These are phyloP conservation scores for Entomortierella beljakovae DNA, from an alignment of 192 early-diverging fungal species.

Conservation along the genomic window DNA sequence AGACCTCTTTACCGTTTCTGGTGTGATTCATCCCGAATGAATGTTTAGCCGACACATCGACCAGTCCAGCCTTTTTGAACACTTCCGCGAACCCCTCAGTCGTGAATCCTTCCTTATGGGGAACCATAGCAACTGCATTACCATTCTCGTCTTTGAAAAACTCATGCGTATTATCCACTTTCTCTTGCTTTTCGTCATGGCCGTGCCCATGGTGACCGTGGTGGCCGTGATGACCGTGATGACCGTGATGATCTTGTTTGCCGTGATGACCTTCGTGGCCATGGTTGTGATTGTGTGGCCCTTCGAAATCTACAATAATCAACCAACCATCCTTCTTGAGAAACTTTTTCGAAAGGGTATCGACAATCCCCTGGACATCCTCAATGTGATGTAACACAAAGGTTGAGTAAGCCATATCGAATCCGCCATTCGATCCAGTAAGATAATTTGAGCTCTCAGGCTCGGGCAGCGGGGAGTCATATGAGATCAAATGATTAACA, in stretches of 20 bases:
- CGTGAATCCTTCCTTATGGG: slow-evolving; percentile 29
- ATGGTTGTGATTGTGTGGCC: slow-evolving; percentile 1
- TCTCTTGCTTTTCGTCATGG: not conserved
- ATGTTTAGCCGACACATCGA: slow-evolving; percentile 16
- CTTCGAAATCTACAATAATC: slow-evolving; percentile 24
- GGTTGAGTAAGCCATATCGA: slow-evolving; percentile 35
- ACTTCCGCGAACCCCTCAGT: slow-evolving; percentile 1
- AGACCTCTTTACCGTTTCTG: not conserved
- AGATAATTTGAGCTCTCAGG: slow-evolving; percentile 19
- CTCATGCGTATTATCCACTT: not conserved
- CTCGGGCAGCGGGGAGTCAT: slow-evolving; percentile 17
- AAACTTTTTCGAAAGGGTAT: slow-evolving; percentile 14
- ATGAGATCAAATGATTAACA: slow-evolving; percentile 27
- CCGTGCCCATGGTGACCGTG: slow-evolving; percentile 19
- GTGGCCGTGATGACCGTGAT: not conserved
- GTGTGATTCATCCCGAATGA: slow-evolving; percentile 6
- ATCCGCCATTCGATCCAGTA: slow-evolving; percentile 5
- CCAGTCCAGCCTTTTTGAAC: slow-evolving; percentile 24
- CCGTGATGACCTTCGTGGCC: slow-evolving; percentile 10
- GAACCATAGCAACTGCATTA: slow-evolving; percentile 8
- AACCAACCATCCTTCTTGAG: slow-evolving; percentile 43
- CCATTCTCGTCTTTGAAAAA: slow-evolving; percentile 16
- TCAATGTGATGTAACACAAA: slow-evolving; percentile 51
- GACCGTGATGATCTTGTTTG: not conserved
- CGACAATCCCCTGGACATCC: slow-evolving; percentile 12